Evolutionary conservation across 768 basidiomycete genomes (phyloP), one percentile per base, ranked within the genome.

Genomic region (Lactarius hengduanensis): DNA sequence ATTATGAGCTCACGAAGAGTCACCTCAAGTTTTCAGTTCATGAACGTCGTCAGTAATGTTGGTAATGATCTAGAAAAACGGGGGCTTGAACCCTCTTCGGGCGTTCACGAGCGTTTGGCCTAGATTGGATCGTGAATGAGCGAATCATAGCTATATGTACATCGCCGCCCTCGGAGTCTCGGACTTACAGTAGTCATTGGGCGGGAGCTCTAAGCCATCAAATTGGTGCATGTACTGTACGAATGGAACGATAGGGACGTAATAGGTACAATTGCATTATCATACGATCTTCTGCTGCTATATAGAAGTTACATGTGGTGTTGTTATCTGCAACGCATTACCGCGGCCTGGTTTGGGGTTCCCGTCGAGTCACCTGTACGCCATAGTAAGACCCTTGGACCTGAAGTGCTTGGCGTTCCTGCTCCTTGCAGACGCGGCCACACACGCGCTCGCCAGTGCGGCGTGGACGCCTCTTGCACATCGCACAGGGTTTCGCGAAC

Each of bases 401-500:
- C 8, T 8, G 59, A 36, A 0, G 16, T 40, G 57, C 32, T 8
- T 15, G 36, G 16, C 59, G 32, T 56, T 55, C 59, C 28, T 30
- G 53, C 11, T 61, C 59, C 41, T 54, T 53, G 32, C 64, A 65
- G 3, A 18, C 56, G n/a, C 54, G 54, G 22, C 64, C 26, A 57
- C 64, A 65, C 32, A 65, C 64, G 16, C 40, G 53, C 41, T 65
- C 64, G 22, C 34, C 41, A 4, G 34, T 36, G 43, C 64, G 67
- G 28, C 59, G 56, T 16, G 47, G 64, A 16, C 64, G 64, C 18
- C 26, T 56, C n/a, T 20, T 61, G 54, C 67, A 68, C 30, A 57
- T 34, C 8, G 43, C 57, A 30, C 67, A 68, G 55, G 64, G 16
- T 28, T 41, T 55, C 16, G 43, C 66, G 13, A 68, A 22, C 4